Evolutionary conservation across 2,329 filamentous ascomycete genomes (phyloP).

Genomic region (Cytospora mali): DNA sequence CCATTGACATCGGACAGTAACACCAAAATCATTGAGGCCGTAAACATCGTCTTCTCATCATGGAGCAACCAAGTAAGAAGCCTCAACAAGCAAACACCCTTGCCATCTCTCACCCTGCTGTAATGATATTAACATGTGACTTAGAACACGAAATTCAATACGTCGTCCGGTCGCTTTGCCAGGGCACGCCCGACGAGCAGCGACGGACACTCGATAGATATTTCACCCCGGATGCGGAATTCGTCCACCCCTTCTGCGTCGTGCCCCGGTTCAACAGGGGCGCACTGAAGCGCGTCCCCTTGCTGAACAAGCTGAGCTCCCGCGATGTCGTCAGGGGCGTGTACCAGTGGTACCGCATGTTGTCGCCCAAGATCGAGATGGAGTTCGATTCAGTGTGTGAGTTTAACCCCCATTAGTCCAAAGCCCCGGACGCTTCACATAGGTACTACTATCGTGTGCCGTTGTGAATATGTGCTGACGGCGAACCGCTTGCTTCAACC

Average conservation of each 20-base stretch:
- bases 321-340: slow-evolving; percentile 68
- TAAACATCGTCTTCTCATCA: slow-evolving; percentile 27
- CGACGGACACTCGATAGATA: slow-evolving; percentile 67
- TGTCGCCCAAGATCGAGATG: slow-evolving; percentile 73
- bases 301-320: slow-evolving; percentile 56
- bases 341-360: slow-evolving; percentile 82
- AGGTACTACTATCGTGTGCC: not conserved
- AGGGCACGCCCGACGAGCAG: slow-evolving; percentile 68
- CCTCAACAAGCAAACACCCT: not conserved
- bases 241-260: slow-evolving; percentile 77
- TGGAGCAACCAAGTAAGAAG: slow-evolving; percentile 48
- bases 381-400: slow-evolving; percentile 61
- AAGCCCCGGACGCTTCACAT: no score
- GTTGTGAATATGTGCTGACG: not conserved
- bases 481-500: fast-evolving
- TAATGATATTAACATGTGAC: not conserved
- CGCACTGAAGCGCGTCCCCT: slow-evolving; percentile 38
- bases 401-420: slow-evolving; percentile 26
- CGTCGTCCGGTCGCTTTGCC: slow-evolving; percentile 70
- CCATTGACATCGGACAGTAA: not conserved
- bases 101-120: slow-evolving; percentile 23
- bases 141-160: slow-evolving; percentile 61
- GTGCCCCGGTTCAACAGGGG: slow-evolving; percentile 58
- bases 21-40: not conserved
- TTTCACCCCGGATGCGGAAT: slow-evolving; percentile 72